Conservation (phyloP, 2,329 filamentous ascomycete genomes). For the Colletotrichum endophyticum region DNA sequence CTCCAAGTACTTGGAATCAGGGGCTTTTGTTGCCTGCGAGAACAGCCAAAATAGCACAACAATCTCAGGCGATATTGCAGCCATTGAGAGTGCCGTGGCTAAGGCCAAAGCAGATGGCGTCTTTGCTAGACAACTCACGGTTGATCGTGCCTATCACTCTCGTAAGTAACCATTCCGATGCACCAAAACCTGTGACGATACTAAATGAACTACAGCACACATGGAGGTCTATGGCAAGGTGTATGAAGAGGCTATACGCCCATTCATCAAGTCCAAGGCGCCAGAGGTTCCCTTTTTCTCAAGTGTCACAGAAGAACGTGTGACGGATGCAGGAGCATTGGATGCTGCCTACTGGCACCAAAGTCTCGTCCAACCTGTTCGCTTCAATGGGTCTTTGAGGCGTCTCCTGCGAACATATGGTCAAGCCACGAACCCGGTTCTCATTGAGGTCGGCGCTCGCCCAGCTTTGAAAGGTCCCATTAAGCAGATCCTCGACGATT, state of each 20-base stretch:
- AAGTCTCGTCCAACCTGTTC: slow-evolving; percentile 43
- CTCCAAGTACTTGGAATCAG: slow-evolving; percentile 25
- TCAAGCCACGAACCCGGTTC: not conserved
- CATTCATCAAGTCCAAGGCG: not conserved
- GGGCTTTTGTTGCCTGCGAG: slow-evolving; percentile 31
- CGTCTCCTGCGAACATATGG: not conserved
- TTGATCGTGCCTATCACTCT: slow-evolving; percentile 48
- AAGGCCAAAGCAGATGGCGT: slow-evolving; percentile 30
- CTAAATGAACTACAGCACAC: not conserved
- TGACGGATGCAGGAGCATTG: not conserved
- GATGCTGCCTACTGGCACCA: slow-evolving; percentile 46
- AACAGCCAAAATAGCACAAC: slow-evolving; percentile 34
- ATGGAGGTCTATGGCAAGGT: not conserved
- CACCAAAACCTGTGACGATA: not conserved
- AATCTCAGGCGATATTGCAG: slow-evolving; percentile 24
- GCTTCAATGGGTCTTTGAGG: slow-evolving; percentile 39
- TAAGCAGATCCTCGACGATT: slow-evolving; percentile 11
- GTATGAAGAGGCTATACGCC: not conserved
- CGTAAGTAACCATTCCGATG: not conserved
- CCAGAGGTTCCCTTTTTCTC: slow-evolving; percentile 23
- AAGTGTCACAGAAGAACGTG: slow-evolving; percentile 21
- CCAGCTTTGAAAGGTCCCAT: slow-evolving; percentile 21
- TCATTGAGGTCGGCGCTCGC: slow-evolving; percentile 26
- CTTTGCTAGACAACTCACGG: slow-evolving; percentile 34
- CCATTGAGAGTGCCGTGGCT: slow-evolving; percentile 26